Conservation (phyloP, 2,329 filamentous ascomycete genomes). For the Penicillium sclerotiorum region DNA sequence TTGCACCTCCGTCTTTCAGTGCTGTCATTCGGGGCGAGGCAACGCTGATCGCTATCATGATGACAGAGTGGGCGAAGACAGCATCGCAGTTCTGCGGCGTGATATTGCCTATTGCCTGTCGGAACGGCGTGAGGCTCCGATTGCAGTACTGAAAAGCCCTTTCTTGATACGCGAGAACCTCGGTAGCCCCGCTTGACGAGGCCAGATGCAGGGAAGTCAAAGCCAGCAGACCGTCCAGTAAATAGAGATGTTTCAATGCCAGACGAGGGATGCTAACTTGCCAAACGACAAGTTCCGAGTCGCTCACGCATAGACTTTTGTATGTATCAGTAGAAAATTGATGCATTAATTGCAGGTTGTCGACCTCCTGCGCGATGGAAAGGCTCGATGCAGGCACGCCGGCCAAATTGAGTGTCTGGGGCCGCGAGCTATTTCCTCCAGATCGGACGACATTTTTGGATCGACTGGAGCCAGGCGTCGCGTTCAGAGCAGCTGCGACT, state of each 20-base stretch:
- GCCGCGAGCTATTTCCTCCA: background rate
- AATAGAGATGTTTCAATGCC: constrained; percentile 44
- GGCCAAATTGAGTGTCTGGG: constrained; percentile 13
- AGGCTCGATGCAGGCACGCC: constrained; percentile 16
- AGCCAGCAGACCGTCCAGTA: constrained; percentile 46
- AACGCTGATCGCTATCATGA: constrained; percentile 40
- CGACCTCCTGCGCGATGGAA: constrained; percentile 24
- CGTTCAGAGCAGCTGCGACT: constrained; percentile 14
- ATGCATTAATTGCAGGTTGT: constrained; percentile 56
- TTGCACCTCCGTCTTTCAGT: constrained; percentile 30
- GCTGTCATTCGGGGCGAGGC: constrained; percentile 35
- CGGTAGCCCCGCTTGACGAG: constrained; percentile 29
- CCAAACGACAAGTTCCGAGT: constrained; percentile 39
- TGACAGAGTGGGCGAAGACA: constrained; percentile 41
- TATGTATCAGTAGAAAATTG: constrained; percentile 54
- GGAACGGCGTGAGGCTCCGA: constrained; percentile 37
- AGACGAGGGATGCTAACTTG: constrained; percentile 43
- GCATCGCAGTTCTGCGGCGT: constrained; percentile 41
- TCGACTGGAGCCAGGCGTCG: too few species aligned
- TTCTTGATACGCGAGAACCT: constrained; percentile 38
- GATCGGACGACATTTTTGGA: constrained; percentile 7
- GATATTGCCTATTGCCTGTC: constrained; percentile 37
- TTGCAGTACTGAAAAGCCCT: constrained; percentile 41
- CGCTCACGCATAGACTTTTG: constrained; percentile 40
- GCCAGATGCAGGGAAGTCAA: constrained; percentile 45